These are phyloP conservation scores for Acanthamoeba rhysodes DNA, from an alignment of 208 protist genomes.

Conservation along the genomic window DNA sequence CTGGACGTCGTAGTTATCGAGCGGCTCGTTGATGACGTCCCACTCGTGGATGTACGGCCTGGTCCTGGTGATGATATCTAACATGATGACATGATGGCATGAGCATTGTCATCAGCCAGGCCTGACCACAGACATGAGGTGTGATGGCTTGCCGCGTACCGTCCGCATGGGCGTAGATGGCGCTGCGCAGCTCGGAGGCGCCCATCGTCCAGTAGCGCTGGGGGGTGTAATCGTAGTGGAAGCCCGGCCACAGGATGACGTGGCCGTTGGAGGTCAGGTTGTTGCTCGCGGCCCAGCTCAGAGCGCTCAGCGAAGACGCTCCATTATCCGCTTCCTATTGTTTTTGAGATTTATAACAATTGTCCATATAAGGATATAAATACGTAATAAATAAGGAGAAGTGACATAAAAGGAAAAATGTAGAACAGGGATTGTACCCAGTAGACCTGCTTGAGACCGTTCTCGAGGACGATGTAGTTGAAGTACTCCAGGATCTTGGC, in stretches of 20 bases:
- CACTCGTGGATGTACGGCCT: background rate
- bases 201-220: background rate
- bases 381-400: too few relatives aligned
- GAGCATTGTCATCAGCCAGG: background rate
- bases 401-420: too few relatives aligned
- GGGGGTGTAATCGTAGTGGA: background rate
- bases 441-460: background rate
- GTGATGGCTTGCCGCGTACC: background rate
- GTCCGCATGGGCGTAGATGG: background rate
- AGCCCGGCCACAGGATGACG: background rate
- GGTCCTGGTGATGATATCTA: background rate
- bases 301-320: background rate
- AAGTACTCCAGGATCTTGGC: background rate
- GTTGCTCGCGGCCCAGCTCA: background rate
- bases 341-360: background rate
- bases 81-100: too few relatives aligned
- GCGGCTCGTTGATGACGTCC: slow-evolving; percentile 43
- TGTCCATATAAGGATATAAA: too few relatives aligned
- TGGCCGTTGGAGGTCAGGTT: background rate
- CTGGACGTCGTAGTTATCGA: slow-evolving; percentile 18
- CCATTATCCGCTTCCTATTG: slow-evolving; percentile 11
- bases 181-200: background rate
- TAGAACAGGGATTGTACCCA: background rate
- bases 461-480: slow-evolving; percentile 18
- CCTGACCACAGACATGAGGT: background rate